Evolutionary conservation across 2,329 filamentous ascomycete genomes (phyloP).

Genomic region (Ophiostoma fasciatum): DNA sequence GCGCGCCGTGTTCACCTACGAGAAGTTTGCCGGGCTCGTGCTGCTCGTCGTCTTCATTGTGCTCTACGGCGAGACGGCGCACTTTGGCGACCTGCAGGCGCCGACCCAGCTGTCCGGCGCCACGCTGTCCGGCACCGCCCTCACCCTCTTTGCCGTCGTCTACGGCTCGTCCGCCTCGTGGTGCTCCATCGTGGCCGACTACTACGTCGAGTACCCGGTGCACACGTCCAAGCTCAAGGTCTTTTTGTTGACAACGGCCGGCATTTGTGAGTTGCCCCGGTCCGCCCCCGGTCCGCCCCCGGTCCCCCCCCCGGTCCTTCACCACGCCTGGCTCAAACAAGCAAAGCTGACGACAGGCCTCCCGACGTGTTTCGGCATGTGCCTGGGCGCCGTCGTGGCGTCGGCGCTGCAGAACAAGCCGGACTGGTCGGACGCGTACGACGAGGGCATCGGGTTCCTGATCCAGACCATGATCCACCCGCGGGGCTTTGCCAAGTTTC

Average conservation of each 20-base stretch:
- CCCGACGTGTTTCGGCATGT: slow-evolving; percentile 40
- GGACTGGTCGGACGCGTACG: slow-evolving; percentile 38
- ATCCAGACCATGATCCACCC: slow-evolving; percentile 43
- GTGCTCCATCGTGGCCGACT: slow-evolving; percentile 30
- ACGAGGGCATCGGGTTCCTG: slow-evolving; percentile 40
- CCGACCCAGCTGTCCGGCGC: slow-evolving; percentile 21
- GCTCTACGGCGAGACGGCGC: slow-evolving; percentile 30
- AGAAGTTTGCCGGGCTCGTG: slow-evolving; percentile 33
- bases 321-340: no score
- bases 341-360: slow-evolving; percentile 18
- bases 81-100: slow-evolving; percentile 24
- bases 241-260: slow-evolving; percentile 31
- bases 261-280: slow-evolving; percentile 25
- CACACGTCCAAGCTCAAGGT: slow-evolving; percentile 29
- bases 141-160: slow-evolving; percentile 29
- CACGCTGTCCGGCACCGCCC: slow-evolving; percentile 23
- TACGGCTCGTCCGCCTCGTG: slow-evolving; percentile 35
- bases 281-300: no score
- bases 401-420: slow-evolving; percentile 40
- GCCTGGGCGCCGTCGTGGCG: slow-evolving; percentile 46
- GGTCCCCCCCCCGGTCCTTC: no score
- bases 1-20: slow-evolving; percentile 31
- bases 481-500: slow-evolving; percentile 46
- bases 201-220: slow-evolving; percentile 32
- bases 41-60: slow-evolving; percentile 33